Base-by-base conservation (phyloP, 164 flowering plant genomes). In the Magnolia kwangsiensis region DNA sequence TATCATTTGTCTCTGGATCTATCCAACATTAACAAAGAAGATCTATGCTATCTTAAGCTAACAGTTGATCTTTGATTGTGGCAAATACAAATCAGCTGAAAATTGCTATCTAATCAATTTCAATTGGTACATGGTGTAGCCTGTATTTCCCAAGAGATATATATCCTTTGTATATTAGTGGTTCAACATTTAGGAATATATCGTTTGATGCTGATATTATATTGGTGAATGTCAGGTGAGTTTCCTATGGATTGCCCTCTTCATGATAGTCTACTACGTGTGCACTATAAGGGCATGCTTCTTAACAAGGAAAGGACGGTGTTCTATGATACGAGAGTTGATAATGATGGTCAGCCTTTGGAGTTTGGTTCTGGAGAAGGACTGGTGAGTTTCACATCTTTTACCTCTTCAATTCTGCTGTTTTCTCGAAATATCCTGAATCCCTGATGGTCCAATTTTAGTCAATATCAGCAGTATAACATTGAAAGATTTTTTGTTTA, bases 161-260 rank as follows among this genome's bases (percentile, higher is more conserved):
- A 37, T 37, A 3, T 3, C 7, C 45, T 37, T 37, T 37, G 45
- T 55, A 16, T 55, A 16, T 10, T 16, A 55, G 18, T 55, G 61
- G 61, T 55, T 55, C 61, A 11, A 55, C 16, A 55, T 10, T 55
- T 55, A 11, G 61, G 61, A 55, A 55, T 7, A n/a, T 37, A 20
- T 75, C 66, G 51, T 67, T 45, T 76, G 37, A 31, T 76, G 63
- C 58, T 74, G 49, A 50, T 59, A 29, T 55, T 27, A 64, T 78
- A 55, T 78, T 78, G 67, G 69, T 37, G 67, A 78, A 71, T 59
- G 77, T 72, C 84, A 95, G 99, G 98, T 77, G 98, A 96, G 37
- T 92, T 96, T 87, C 99, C 99, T 7, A 94, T 96, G 98, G 99
- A 96, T 83, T 96, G 99, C 82, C 99, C 98, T 50, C 98, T 96